A percentile compares a stretch with the other conserved stretches of the same genome.
Evolutionary conservation across 2,329 filamentous ascomycete genomes (phyloP).

Genomic region (Hymenoscyphus albidus): DNA sequence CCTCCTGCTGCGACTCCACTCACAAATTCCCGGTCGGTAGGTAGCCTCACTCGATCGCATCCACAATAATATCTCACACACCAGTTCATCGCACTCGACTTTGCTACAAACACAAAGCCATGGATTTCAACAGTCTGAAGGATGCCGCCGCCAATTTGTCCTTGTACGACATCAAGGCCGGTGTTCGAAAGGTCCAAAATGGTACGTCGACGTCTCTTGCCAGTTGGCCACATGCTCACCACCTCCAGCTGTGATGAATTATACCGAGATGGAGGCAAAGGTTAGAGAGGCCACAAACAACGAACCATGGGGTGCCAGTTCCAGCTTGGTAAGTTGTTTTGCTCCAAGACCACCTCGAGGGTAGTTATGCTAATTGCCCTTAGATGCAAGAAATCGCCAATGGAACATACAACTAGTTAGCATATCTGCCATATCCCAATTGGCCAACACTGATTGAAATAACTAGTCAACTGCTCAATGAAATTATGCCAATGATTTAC

Average conservation of each 20-base stretch:
- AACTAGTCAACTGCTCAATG: conserved; percentile 84
- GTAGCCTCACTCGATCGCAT: not conserved
- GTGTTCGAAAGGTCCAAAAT: conserved; percentile 74
- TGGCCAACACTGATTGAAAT: conserved; percentile 19
- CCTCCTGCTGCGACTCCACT: not conserved
- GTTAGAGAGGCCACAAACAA: conserved; percentile 98
- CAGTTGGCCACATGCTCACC: conserved; percentile 31
- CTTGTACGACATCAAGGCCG: conserved; percentile 72
- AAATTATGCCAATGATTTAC: conserved; percentile 99
- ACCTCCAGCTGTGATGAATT: conserved; percentile 68
- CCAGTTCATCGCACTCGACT: not conserved
- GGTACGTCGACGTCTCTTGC: conserved; percentile 45
- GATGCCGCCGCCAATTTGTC: conserved; percentile 70
- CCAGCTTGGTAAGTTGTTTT: conserved; percentile 22
- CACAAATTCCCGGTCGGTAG: not conserved
- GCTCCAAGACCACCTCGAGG: not conserved
- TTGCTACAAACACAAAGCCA: conserved; percentile 33
- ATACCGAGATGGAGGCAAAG: conserved; percentile 71
- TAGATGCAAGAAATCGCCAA: conserved; percentile 96
- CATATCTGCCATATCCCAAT: conserved; percentile 21
- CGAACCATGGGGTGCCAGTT: conserved; percentile 73
- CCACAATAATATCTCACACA: not conserved
- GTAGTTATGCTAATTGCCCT: conserved; percentile 6
- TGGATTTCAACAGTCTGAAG: conserved; percentile 66
- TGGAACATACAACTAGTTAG: conserved; percentile 96